Percentiles rank a stretch among this genome's conserved stretches.
phyloP scores from a whole-genome alignment of 805 yeast species.

The Ogataea haglerorum region DNA sequence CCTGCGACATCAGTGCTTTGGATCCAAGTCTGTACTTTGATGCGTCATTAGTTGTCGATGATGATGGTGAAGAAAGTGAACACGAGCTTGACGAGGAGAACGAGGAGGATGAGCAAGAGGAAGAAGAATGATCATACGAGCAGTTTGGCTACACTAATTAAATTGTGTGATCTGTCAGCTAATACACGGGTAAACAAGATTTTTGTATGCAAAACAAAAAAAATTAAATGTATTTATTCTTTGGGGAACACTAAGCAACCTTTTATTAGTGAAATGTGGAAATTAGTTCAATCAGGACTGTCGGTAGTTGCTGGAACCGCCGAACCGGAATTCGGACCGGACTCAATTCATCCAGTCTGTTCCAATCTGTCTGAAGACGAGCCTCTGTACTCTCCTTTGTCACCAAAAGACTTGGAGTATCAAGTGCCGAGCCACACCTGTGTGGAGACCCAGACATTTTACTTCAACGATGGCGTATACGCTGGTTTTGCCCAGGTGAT shows the following conservation, averaged over 20 bases:
- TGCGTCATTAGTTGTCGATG: slow-evolving; percentile 45
- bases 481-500: slow-evolving; percentile 91
- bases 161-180: slow-evolving; percentile 3
- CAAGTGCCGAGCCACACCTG: slow-evolving; percentile 71
- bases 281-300: slow-evolving; percentile 33
- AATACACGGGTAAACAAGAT: slow-evolving; percentile 1
- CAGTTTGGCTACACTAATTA: slow-evolving; percentile 1
- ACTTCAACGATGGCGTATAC: slow-evolving; percentile 64
- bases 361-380: slow-evolving; percentile 50
- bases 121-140: slow-evolving; percentile 7
- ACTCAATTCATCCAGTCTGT: slow-evolving; percentile 78
- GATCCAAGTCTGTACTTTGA: slow-evolving; percentile 88
- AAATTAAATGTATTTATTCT: neutral
- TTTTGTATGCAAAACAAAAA: slow-evolving; percentile 6
- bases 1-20: slow-evolving; percentile 77
- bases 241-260: slow-evolving; percentile 5
- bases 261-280: slow-evolving; percentile 28
- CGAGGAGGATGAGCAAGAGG: slow-evolving; percentile 17
- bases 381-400: slow-evolving; percentile 58
- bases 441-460: slow-evolving; percentile 94
- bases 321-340: slow-evolving; percentile 95
- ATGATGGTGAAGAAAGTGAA: slow-evolving; percentile 29
- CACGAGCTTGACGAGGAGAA: slow-evolving; percentile 25
- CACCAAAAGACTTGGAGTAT: slow-evolving; percentile 73
- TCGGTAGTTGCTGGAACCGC: slow-evolving; percentile 97